Evolutionary conservation across 2,329 filamentous ascomycete genomes (phyloP).

Genomic region (Emergomyces orientalis): DNA sequence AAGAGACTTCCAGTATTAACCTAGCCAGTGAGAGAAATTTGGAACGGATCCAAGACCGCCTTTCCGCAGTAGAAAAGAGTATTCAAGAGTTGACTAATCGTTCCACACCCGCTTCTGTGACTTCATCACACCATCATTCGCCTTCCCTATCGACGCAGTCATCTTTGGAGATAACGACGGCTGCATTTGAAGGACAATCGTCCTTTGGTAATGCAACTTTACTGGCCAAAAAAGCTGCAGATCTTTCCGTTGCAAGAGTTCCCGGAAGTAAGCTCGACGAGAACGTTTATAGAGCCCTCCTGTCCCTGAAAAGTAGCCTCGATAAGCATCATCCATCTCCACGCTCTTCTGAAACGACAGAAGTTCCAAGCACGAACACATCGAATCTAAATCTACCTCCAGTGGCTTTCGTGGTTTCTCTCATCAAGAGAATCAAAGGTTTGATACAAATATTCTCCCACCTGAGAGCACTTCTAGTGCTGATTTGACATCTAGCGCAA

Average conservation of each 20-base stretch:
- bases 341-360: constrained; percentile 16
- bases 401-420: constrained; percentile 22
- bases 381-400: constrained; percentile 29
- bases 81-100: constrained; percentile 17
- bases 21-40: neutral
- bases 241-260: constrained; percentile 24
- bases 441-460: neutral
- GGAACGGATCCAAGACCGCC: constrained; percentile 32
- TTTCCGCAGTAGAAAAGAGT: constrained; percentile 19
- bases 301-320: constrained; percentile 30
- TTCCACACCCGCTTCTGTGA: neutral
- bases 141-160: neutral
- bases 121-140: neutral
- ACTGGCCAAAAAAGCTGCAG: constrained; percentile 30
- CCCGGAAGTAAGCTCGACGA: constrained; percentile 32
- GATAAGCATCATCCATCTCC: constrained; percentile 26
- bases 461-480: neutral
- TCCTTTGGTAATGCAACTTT: constrained; percentile 41
- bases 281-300: constrained; percentile 27
- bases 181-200: constrained; percentile 38
- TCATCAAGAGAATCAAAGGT: constrained; percentile 25
- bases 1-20: neutral
- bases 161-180: constrained; percentile 23
- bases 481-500: constrained; percentile 18
- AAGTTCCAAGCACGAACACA: constrained; percentile 19